Base-by-base conservation (phyloP, 1,284 basidiomycete genomes). In the Peniophora sp. region DNA sequence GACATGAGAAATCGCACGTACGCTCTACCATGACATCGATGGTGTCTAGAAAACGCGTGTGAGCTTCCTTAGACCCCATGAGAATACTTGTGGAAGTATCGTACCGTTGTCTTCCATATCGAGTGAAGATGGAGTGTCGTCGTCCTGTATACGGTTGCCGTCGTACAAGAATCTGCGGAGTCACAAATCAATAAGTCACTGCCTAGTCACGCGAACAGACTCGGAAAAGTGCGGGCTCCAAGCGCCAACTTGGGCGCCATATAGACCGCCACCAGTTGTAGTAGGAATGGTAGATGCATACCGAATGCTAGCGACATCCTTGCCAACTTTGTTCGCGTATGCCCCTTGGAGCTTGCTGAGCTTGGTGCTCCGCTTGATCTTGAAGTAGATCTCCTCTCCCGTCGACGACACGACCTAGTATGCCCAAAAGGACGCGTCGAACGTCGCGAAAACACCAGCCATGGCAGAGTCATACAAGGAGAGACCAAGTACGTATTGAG, bases 301-400 rank as follows among this genome's bases (percentile, higher is more conserved):
- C 92, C 92, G 85, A 63, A 95, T 93, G 59, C 84, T 89, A 59
- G 63, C 60, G 16, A 91, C 85, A 58, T 93, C 89, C 71, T 95
- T 95, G 57, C 93, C 94, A 44, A 97, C 92, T 65, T 95, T 93
- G 65, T 78, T 83, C 50, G 94, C 94, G 70, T 97, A 97, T 22
- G 94, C 94, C 58, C 81, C 85, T 71, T 95, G 85, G 23, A 97
- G 81, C 75, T 97, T 97, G 74, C 85, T 90, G 56, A 97, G 72
- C 76, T 90, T 94, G 47, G 94, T 97, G 64, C 82, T 92, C 61
- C 88, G 83, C 75, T 97, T 97, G 72, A 97, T 97, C 79, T 97
- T 97, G 81, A 97, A 97, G 72, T 92, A 97, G 43, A 97, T 92
- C 67, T 97, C 93, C 53, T 95, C 89, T 47, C 91, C 89, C 20